Conservation (phyloP, 148 eudicot species). For the Suaeda aralocaspica region DNA sequence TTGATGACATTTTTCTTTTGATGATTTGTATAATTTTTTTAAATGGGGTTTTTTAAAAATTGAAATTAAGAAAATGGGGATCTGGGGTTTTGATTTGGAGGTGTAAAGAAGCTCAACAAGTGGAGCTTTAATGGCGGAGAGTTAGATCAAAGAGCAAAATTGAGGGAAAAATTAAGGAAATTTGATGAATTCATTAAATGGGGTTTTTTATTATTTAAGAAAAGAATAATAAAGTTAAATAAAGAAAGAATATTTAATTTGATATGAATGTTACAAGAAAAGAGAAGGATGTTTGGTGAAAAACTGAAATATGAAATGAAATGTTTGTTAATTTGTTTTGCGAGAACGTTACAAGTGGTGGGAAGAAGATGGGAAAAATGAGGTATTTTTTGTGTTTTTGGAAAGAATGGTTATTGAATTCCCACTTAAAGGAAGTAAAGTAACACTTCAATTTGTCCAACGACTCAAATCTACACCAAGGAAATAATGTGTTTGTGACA, state of each 20-base stretch:
- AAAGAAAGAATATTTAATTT: background rate
- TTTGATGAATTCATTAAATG: no score
- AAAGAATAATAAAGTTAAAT: no score
- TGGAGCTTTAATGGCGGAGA: conserved; percentile 13
- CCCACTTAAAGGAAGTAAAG: no score
- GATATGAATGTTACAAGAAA: no score
- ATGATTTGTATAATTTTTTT: background rate
- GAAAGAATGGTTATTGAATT: background rate
- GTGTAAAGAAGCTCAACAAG: background rate
- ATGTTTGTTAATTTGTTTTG: background rate
- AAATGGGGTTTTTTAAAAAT: conserved; percentile 4
- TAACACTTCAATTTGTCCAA: no score
- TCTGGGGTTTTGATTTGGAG: conserved; percentile 2
- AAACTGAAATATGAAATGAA: background rate
- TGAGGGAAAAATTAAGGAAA: no score
- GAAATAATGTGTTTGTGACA: no score
- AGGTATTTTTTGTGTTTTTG: background rate
- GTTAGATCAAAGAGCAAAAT: background rate
- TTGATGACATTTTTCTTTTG: conserved; percentile 20
- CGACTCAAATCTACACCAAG: no score
- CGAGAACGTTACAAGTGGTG: background rate
- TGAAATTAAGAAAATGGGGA: background rate
- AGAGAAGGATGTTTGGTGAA: background rate
- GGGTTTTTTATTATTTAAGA: no score
- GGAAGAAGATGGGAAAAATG: background rate